A percentile compares a stretch with the other conserved stretches of the same genome.
These are phyloP conservation scores for Solanum clarkiae DNA, from an alignment of 257 asterid species.

Conservation along the genomic window DNA sequence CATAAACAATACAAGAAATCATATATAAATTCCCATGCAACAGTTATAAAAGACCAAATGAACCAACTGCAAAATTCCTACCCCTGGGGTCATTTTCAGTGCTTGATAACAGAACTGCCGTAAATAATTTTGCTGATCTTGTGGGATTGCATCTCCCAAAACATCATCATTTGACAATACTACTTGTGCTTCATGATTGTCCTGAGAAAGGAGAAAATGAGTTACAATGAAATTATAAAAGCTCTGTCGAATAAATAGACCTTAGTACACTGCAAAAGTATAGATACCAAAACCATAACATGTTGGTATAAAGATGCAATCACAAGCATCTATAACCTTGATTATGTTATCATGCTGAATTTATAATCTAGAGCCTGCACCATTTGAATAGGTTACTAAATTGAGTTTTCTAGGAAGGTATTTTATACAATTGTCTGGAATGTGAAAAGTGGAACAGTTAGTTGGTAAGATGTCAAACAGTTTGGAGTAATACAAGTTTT, in stretches of 20 bases:
- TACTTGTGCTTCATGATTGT: constrained; percentile 39
- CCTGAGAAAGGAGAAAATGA: constrained; percentile 42
- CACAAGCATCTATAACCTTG: neutral
- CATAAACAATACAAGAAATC: neutral
- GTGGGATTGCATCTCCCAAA: constrained; percentile 79
- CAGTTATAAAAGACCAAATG: neutral
- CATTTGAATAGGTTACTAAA: neutral
- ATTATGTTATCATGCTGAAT: neutral
- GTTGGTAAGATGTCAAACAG: neutral
- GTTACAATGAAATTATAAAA: neutral
- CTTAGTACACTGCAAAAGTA: neutral
- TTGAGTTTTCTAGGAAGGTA: neutral
- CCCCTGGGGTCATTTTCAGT: constrained; percentile 68
- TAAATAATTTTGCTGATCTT: constrained; percentile 55
- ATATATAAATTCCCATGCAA: neutral
- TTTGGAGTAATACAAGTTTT: neutral
- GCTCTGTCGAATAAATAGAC: neutral
- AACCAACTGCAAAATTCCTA: constrained; percentile 10
- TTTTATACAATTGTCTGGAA: neutral
- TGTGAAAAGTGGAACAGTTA: neutral
- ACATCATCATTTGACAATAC: constrained; percentile 74
- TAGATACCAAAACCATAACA: neutral
- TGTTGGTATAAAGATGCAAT: neutral
- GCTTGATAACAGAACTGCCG: constrained; percentile 74
- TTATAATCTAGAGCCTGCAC: neutral